Conservation (phyloP, 2,329 filamentous ascomycete species). For the Talaromyces sp. region DNA sequence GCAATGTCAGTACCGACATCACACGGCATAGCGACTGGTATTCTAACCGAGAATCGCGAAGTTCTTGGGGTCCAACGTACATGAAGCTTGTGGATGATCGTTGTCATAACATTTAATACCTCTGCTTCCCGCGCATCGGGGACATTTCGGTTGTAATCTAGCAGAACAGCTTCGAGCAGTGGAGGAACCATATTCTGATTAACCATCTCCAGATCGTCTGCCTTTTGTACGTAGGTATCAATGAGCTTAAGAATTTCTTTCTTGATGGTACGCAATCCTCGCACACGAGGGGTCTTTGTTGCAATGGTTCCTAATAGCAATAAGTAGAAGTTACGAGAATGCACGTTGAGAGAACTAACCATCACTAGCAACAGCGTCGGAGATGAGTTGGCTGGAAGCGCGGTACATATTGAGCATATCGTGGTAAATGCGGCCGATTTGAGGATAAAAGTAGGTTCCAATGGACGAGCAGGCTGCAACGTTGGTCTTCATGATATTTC, state of each 20-base stretch:
- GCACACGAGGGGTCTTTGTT: slow-evolving; percentile 95
- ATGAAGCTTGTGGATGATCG: slow-evolving; percentile 92
- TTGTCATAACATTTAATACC: slow-evolving; percentile 95
- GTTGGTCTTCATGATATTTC: slow-evolving; percentile 99
- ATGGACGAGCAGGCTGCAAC: slow-evolving; percentile 97
- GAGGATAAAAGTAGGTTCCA: slow-evolving; percentile 94
- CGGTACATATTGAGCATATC: slow-evolving; percentile 99
- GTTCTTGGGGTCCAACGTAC: slow-evolving; percentile 64
- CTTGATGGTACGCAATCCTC: slow-evolving; percentile 94
- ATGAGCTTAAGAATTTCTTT: slow-evolving; percentile 99
- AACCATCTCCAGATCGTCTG: slow-evolving; percentile 91
- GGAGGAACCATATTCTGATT: slow-evolving; percentile 94
- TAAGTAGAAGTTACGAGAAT: slow-evolving; percentile 5
- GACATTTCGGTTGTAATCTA: slow-evolving; percentile 97
- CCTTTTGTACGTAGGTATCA: slow-evolving; percentile 96
- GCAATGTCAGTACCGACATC: slow-evolving; percentile 31
- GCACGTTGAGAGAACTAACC: slow-evolving; percentile 52
- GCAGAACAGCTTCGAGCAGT: slow-evolving; percentile 84
- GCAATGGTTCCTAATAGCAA: slow-evolving; percentile 69
- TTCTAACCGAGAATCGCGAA: slow-evolving; percentile 51
- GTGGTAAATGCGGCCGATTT: slow-evolving; percentile 94
- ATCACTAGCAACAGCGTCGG: slow-evolving; percentile 81
- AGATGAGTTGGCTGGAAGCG: slow-evolving; percentile 93
- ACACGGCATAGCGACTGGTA: slow-evolving; percentile 22
- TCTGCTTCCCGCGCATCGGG: slow-evolving; percentile 93